Conservation (phyloP, 2,329 filamentous ascomycete species). For the Achaetomium macrosporum region DNA sequence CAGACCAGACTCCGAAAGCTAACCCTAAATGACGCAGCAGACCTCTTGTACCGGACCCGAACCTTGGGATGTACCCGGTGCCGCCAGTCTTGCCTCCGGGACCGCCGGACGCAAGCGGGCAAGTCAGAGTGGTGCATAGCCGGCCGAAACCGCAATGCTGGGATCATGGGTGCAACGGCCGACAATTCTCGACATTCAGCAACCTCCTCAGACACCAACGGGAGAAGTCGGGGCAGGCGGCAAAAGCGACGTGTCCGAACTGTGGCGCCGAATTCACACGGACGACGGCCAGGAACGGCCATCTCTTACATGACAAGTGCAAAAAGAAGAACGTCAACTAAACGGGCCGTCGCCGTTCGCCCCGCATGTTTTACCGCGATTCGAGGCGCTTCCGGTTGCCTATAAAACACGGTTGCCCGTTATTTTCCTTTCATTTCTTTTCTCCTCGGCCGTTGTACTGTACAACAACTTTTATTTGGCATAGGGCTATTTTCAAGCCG, state of each 20-base stretch:
- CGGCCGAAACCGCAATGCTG: constrained; percentile 93
- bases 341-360: not conserved
- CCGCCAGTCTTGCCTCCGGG: constrained; percentile 23
- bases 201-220: constrained; percentile 88
- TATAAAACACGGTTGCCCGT: not conserved
- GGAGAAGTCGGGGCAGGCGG: constrained; percentile 86
- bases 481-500: not conserved
- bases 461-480: not conserved
- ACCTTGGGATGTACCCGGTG: constrained; percentile 29
- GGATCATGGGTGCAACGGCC: constrained; percentile 94
- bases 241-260: constrained; percentile 83
- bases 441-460: not conserved
- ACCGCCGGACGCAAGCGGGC: constrained; percentile 28
- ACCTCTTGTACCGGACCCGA: constrained; percentile 21
- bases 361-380: not conserved
- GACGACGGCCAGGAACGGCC: constrained; percentile 81
- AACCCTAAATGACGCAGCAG: constrained; percentile 12
- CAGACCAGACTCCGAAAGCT: not conserved
- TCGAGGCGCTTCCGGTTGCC: not conserved
- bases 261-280: constrained; percentile 92
- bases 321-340: constrained; percentile 55
- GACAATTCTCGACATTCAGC: constrained; percentile 94
- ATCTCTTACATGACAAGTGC: constrained; percentile 83
- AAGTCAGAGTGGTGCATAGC: constrained; percentile 66
- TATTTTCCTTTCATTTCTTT: not conserved